A percentile compares a stretch with the other conserved stretches of the same genome.
phyloP scores from a whole-genome alignment of 495 filamentous ascomycete species.

The Darksidea phi region DNA sequence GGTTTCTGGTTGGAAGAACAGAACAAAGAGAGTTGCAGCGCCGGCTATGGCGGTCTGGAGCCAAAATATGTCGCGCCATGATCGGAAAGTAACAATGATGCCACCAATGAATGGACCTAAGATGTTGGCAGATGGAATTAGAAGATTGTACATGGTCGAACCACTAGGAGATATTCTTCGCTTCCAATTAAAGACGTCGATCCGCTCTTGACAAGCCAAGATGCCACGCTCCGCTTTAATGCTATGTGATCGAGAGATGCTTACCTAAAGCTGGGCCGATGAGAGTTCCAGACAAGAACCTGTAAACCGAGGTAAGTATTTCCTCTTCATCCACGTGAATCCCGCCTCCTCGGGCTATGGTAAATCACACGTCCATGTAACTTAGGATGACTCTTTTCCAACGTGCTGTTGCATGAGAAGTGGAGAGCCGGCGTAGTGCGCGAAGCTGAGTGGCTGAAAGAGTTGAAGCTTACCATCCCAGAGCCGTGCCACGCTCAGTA shows the following conservation, averaged over 20 bases:
- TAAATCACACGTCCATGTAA: no score
- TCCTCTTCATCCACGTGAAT: no score
- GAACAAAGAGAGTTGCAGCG: constrained; percentile 56
- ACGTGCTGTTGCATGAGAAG: no score
- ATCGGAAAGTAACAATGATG: constrained; percentile 67
- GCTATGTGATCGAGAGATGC: not conserved
- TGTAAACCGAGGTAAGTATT: not conserved
- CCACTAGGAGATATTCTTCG: no score
- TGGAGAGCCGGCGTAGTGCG: not conserved
- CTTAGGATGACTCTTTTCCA: no score
- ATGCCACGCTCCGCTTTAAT: no score
- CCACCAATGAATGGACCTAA: constrained; percentile 53
- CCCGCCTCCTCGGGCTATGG: no score
- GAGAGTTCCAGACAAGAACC: constrained; percentile 61
- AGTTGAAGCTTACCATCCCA: constrained; percentile 54
- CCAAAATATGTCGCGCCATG: constrained; percentile 73
- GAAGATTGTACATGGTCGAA: not conserved
- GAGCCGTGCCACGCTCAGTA: constrained; percentile 64
- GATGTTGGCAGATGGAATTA: not conserved
- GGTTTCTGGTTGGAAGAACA: constrained; percentile 68
- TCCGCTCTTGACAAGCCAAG: no score
- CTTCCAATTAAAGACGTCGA: no score
- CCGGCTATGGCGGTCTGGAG: constrained; percentile 65
- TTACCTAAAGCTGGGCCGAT: constrained; percentile 66
- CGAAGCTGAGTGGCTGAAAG: not conserved